phyloP scores from a whole-genome alignment of 75 land plant species.

The Ceratopteris richardii region DNA sequence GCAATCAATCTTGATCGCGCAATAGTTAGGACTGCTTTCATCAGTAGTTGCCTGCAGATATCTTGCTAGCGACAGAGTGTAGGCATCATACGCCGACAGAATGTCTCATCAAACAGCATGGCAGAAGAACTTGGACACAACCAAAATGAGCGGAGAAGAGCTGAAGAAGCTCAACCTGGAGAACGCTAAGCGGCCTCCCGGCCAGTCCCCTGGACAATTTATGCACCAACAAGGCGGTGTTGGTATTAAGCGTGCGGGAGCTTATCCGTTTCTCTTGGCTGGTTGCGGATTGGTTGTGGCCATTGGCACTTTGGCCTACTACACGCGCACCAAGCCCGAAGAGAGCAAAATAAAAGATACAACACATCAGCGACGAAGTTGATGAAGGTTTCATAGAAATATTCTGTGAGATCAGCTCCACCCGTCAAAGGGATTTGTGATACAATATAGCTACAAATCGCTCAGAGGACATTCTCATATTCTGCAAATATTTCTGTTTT shows the following conservation, averaged over 20 bases:
- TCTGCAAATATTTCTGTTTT: no score
- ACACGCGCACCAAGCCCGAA: constrained; percentile 2
- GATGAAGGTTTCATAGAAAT: no score
- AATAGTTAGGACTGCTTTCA: no score
- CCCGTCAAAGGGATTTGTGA: no score
- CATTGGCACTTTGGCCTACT: constrained; percentile 12
- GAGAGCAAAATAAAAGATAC: neutral
- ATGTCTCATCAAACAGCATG: constrained; percentile 3
- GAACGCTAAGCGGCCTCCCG: constrained; percentile 15
- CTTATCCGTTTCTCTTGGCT: constrained; percentile 15
- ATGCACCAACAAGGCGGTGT: constrained; percentile 22
- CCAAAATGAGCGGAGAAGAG: constrained; percentile 25
- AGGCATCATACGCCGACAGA: no score
- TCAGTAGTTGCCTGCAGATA: no score
- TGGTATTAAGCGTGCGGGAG: constrained; percentile 13
- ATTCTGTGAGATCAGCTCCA: no score
- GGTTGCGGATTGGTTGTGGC: constrained; percentile 6
- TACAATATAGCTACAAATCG: no score
- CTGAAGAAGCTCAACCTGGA: constrained; percentile 19
- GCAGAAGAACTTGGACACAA: constrained; percentile 20
- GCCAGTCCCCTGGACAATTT: constrained; percentile 10
- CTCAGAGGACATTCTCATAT: no score
- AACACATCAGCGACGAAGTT: neutral
- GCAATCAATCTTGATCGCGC: no score
- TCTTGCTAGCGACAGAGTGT: no score